Evolutionary conservation across 805 yeast genomes (phyloP).

Genomic region (Cyberlindnera samutprakarnensis): DNA sequence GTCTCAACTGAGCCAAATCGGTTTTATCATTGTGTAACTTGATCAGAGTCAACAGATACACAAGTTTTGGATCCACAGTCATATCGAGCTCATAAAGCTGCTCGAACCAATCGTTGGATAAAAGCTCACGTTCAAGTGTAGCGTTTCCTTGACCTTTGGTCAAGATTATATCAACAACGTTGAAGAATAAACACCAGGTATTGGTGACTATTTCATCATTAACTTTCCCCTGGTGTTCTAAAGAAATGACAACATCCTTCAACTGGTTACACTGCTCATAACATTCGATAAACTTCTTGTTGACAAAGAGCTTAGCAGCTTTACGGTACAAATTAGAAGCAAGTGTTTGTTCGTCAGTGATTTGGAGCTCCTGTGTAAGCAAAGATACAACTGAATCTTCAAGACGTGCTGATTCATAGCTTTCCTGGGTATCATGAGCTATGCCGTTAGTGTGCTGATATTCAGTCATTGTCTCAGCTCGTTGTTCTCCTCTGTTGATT

Average conservation of each 20-base stretch:
- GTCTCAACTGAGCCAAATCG: slow-evolving; percentile 12
- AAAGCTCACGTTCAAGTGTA: slow-evolving; percentile 3
- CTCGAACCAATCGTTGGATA: slow-evolving; percentile 12
- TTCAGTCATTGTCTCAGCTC: slow-evolving; percentile 9
- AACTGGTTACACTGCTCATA: slow-evolving; percentile 4
- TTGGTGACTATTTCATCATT: slow-evolving; percentile 11
- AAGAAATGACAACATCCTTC: slow-evolving; percentile 4
- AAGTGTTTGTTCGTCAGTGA: slow-evolving; percentile 6
- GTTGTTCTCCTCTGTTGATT: no score
- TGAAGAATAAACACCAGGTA: slow-evolving; percentile 21
- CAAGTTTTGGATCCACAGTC: slow-evolving; percentile 15
- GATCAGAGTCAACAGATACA: slow-evolving; percentile 16
- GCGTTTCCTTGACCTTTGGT: slow-evolving; percentile 8
- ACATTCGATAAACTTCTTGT: slow-evolving; percentile 18
- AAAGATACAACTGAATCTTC: slow-evolving; percentile 10
- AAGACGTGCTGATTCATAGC: neutral
- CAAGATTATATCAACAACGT: slow-evolving; percentile 20
- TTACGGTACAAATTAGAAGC: slow-evolving; percentile 12
- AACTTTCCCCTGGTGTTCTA: slow-evolving; percentile 9
- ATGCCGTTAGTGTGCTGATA: slow-evolving; percentile 7
- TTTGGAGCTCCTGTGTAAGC: slow-evolving; percentile 3
- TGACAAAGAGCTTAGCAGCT: slow-evolving; percentile 20
- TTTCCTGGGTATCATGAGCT: neutral
- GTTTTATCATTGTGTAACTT: slow-evolving; percentile 15
- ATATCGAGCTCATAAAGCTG: slow-evolving; percentile 6